A percentile compares a stretch with the other conserved stretches of the same genome.
phyloP scores from a whole-genome alignment of 2,329 filamentous ascomycete genomes.

The Neurospora crassa region DNA sequence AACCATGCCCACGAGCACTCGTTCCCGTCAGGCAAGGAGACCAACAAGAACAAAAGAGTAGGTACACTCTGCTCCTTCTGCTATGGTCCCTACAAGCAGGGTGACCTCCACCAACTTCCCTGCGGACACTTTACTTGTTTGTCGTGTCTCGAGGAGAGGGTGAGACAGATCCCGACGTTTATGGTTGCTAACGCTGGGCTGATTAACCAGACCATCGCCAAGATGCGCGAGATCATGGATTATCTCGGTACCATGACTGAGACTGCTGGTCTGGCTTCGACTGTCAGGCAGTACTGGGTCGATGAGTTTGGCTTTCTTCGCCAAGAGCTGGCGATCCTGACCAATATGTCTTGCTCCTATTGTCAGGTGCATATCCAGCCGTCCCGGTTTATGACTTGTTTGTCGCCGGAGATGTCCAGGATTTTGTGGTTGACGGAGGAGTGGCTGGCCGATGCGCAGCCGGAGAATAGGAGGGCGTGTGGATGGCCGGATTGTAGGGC shows the following conservation, averaged over 20 bases:
- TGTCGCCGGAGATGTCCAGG: background rate
- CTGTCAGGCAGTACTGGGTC: background rate
- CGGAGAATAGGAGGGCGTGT: background rate
- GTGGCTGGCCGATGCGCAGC: constrained; percentile 2
- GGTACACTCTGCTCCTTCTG: constrained; percentile 5
- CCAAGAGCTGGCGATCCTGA: background rate
- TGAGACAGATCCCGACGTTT: background rate
- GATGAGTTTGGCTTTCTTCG: background rate
- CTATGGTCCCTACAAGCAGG: background rate
- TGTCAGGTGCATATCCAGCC: constrained; percentile 4
- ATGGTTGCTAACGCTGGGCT: background rate
- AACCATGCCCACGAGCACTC: constrained; percentile 1
- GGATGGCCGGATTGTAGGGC: constrained; percentile 11
- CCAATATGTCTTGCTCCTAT: background rate
- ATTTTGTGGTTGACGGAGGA: constrained; percentile 5
- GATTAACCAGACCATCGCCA: background rate
- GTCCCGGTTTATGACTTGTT: constrained; percentile 3
- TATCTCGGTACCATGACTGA: background rate
- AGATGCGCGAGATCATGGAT: background rate
- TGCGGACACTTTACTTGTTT: constrained; percentile 9
- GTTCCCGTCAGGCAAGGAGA: background rate
- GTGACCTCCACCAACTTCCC: constrained; percentile 8
- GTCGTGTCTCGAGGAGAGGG: constrained; percentile 1
- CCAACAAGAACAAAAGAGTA: background rate
- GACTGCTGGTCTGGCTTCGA: background rate